Evolutionary conservation across 1,139 yeast species (phyloP).

Genomic region (Candida labiduridarum): DNA sequence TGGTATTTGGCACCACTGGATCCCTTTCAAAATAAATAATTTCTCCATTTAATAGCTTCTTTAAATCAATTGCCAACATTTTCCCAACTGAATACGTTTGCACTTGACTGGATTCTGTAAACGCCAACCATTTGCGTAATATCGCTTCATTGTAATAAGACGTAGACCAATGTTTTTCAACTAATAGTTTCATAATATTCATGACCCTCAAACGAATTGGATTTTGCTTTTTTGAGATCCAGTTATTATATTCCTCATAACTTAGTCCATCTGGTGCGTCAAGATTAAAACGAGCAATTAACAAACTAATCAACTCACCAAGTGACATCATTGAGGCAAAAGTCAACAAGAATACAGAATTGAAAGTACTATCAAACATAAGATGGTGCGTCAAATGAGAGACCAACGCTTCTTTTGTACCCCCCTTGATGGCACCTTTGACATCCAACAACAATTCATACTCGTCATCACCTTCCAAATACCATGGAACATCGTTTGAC

Average conservation of each 20-base stretch:
- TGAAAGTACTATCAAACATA: slow-evolving; percentile 66
- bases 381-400: slow-evolving; percentile 85
- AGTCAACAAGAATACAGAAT: slow-evolving; percentile 70
- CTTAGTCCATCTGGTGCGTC: slow-evolving; percentile 89
- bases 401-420: slow-evolving; percentile 77
- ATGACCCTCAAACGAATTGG: slow-evolving; percentile 73
- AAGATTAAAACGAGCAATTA: slow-evolving; percentile 68
- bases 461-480: slow-evolving; percentile 76
- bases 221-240: slow-evolving; percentile 73
- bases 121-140: slow-evolving; percentile 55
- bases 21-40: slow-evolving; percentile 31
- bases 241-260: slow-evolving; percentile 76
- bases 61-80: slow-evolving; percentile 28
- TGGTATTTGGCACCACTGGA: slow-evolving; percentile 31
- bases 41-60: slow-evolving; percentile 34
- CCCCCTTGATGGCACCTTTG: slow-evolving; percentile 80
- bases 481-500: slow-evolving; percentile 69
- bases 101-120: slow-evolving; percentile 52
- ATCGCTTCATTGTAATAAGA: slow-evolving; percentile 56
- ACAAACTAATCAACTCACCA: slow-evolving; percentile 58
- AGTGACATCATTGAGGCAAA: slow-evolving; percentile 79
- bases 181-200: slow-evolving; percentile 68
- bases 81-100: slow-evolving; percentile 44
- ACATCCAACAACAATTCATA: slow-evolving; percentile 71
- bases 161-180: slow-evolving; percentile 79